Percentiles rank a stretch among this genome's conserved stretches.
Conservation (phyloP, 1,284 basidiomycete species). For the Phenoliferia sp. region DNA sequence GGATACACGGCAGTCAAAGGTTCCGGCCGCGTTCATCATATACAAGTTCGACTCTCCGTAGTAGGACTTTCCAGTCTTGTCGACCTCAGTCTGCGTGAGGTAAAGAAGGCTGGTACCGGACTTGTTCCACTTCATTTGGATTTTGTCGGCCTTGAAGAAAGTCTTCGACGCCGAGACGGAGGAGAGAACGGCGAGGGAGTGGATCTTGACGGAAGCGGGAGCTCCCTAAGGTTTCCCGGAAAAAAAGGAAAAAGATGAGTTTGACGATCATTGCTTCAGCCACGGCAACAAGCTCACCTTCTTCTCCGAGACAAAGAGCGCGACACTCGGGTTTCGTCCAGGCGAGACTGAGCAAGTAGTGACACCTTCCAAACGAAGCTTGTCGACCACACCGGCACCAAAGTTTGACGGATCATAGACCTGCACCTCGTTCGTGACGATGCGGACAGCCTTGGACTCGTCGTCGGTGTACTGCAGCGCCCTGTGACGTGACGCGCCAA, state of each 20-base stretch:
- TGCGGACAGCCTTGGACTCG: conserved; percentile 80
- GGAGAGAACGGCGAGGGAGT: conserved; percentile 62
- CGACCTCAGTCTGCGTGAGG: conserved; percentile 91
- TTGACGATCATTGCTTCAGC: background rate
- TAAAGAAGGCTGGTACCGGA: conserved; percentile 69
- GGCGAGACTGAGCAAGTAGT: conserved; percentile 70
- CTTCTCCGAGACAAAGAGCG: conserved; percentile 89
- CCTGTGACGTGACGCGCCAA: conserved; percentile 38
- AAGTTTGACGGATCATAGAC: conserved; percentile 77
- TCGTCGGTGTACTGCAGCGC: conserved; percentile 86
- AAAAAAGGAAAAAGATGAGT: background rate
- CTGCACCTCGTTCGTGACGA: conserved; percentile 79
- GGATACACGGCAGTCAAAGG: conserved; percentile 86
- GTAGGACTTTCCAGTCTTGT: conserved; percentile 94
- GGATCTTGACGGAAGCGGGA: conserved; percentile 86
- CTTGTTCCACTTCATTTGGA: conserved; percentile 93
- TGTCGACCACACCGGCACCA: conserved; percentile 70
- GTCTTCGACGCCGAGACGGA: conserved; percentile 67
- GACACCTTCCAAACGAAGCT: conserved; percentile 75
- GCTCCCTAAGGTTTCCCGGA: conserved; percentile 55
- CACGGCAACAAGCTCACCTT: conserved; percentile 52
- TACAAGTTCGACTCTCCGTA: conserved; percentile 97
- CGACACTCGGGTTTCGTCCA: conserved; percentile 74
- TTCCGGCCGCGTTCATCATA: conserved; percentile 87
- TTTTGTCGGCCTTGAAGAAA: conserved; percentile 94